A percentile compares a stretch with the other conserved stretches of the same genome.
phyloP scores from a whole-genome alignment of 2,329 filamentous ascomycete genomes.

The Venturiaceae sp. region DNA sequence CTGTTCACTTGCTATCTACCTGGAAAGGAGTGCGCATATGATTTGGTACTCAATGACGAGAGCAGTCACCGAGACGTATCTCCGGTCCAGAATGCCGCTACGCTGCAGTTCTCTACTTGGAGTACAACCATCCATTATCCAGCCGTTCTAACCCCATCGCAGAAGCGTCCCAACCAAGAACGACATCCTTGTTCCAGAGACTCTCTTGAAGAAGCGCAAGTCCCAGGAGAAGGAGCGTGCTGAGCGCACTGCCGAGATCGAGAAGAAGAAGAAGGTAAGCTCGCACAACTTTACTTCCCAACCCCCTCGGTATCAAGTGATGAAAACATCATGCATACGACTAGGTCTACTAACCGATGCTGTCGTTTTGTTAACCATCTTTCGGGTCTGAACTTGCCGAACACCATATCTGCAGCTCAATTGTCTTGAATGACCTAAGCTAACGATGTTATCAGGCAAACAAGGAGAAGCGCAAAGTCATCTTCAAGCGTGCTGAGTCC shows the following conservation, averaged over 20 bases:
- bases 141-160: constrained; percentile 63
- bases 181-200: constrained; percentile 97
- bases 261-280: constrained; percentile 89
- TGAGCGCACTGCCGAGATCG: constrained; percentile 66
- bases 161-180: constrained; percentile 90
- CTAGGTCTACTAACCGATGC: constrained; percentile 91
- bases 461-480: constrained; percentile 96
- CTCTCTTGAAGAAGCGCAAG: constrained; percentile 99
- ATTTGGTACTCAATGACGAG: neutral
- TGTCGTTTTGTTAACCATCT: constrained; percentile 99
- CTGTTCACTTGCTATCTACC: neutral
- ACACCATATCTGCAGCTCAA: constrained; percentile 18
- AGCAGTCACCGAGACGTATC: constrained; percentile 8
- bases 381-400: constrained; percentile 78
- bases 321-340: constrained; percentile 81
- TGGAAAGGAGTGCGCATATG: neutral
- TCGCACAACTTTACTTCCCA: neutral
- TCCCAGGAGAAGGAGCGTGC: constrained; percentile 98
- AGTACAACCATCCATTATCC: constrained; percentile 60
- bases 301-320: constrained; percentile 43
- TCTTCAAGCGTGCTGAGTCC: constrained; percentile 99
- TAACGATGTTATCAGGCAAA: constrained; percentile 54
- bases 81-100: constrained; percentile 86
- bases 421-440: constrained; percentile 22
- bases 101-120: constrained; percentile 90